These are phyloP conservation scores for Furcasterigmium sp. DNA, from an alignment of 2,329 filamentous ascomycete species.

Conservation along the genomic window DNA sequence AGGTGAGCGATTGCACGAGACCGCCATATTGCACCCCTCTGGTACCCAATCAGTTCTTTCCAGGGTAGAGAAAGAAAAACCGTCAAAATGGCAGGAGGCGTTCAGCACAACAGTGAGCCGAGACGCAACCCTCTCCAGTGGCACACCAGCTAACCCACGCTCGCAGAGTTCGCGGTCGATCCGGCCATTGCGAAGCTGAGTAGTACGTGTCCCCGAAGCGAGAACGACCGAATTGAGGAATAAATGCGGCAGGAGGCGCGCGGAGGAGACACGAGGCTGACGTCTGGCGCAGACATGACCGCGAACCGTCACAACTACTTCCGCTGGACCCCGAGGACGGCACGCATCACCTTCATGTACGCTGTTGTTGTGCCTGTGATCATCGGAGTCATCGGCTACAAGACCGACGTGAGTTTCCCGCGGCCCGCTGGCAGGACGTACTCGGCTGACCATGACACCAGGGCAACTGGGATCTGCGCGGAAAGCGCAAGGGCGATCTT, in stretches of 20 bases:
- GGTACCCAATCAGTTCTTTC: constrained; percentile 2
- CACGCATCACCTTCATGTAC: constrained; percentile 74
- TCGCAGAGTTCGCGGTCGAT: constrained; percentile 38
- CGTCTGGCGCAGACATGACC: constrained; percentile 62
- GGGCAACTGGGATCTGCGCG: constrained; percentile 83
- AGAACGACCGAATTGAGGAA: no score
- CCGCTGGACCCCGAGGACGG: constrained; percentile 83
- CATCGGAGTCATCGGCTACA: constrained; percentile 68
- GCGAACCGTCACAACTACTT: constrained; percentile 90
- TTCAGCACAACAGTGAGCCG: constrained; percentile 13
- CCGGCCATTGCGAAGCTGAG: constrained; percentile 40
- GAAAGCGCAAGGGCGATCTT: constrained; percentile 84
- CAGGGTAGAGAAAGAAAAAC: not conserved
- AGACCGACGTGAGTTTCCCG: constrained; percentile 70
- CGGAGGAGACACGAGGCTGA: constrained; percentile 7
- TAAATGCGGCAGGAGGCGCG: no score
- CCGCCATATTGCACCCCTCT: not conserved
- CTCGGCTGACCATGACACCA: constrained; percentile 30
- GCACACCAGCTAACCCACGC: constrained; percentile 5
- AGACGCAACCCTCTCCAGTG: not conserved
- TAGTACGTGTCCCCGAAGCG: constrained; percentile 27
- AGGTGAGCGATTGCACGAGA: not conserved
- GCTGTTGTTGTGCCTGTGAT: constrained; percentile 65
- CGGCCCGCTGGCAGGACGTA: not conserved
- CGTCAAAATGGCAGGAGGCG: constrained; percentile 13